Conservation (phyloP, 202 grass and related monocot genomes). For the Miscanthus sacchariflorus region DNA sequence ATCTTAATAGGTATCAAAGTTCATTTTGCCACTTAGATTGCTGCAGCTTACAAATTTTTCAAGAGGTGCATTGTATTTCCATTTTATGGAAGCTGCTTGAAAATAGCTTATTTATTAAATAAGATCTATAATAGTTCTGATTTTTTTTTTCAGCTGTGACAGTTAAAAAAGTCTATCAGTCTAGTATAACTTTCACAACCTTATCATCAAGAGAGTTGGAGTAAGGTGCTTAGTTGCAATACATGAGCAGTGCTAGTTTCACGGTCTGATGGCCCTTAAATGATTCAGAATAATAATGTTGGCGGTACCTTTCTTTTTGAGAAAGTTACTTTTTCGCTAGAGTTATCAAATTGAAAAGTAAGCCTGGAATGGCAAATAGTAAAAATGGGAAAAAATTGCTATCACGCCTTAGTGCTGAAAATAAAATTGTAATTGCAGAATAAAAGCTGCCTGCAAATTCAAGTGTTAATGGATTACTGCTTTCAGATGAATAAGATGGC, state of each 20-base stretch:
- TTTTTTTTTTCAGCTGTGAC: not conserved
- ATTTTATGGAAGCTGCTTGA: not conserved
- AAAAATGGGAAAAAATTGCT: not conserved
- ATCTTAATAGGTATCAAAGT: not conserved
- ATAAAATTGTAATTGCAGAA: not conserved
- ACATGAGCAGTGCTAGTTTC: not conserved
- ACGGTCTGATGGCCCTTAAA: conserved; percentile 25
- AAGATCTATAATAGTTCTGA: not conserved
- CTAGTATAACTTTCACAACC: conserved; percentile 13
- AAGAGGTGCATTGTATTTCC: not conserved
- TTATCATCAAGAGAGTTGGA: not conserved
- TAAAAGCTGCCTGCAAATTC: not conserved
- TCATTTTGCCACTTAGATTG: not conserved
- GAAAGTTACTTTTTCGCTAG: not conserved
- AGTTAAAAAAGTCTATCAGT: conserved; percentile 5
- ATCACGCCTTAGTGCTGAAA: not conserved
- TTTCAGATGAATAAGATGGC: conserved; percentile 10
- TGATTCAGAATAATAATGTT: conserved; percentile 28
- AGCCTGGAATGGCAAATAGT: not conserved
- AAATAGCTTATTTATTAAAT: conserved; percentile 13
- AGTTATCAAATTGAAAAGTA: not conserved
- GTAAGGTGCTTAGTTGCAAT: conserved; percentile 26
- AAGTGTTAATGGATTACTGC: not conserved
- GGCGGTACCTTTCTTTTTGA: not conserved
- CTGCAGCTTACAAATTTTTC: not conserved